A percentile compares a stretch with the other conserved stretches of the same genome.
phyloP scores from a whole-genome alignment of 495 filamentous ascomycete species.

The Achaetomiella virescens region DNA sequence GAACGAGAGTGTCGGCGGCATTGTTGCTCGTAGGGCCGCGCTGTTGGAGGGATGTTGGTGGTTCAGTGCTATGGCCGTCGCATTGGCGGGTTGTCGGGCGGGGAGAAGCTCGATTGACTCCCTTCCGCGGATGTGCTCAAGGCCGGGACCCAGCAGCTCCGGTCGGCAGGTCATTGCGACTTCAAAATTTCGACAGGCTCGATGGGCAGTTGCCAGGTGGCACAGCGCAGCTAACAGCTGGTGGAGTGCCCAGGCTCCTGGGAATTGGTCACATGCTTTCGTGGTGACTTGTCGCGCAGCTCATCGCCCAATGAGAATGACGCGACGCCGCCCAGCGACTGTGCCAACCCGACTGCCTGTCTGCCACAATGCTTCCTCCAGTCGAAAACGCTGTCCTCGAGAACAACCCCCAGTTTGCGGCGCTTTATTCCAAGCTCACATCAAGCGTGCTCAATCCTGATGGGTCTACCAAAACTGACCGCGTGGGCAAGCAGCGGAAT shows the following conservation, averaged over 20 bases:
- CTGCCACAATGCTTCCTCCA: constrained; percentile 55
- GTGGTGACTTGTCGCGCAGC: constrained; percentile 5
- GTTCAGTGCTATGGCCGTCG: constrained; percentile 7
- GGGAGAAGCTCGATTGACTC: constrained; percentile 1
- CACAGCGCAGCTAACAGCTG: not conserved
- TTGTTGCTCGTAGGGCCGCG: not conserved
- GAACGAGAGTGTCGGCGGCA: constrained; percentile 15
- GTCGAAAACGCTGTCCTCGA: constrained; percentile 56
- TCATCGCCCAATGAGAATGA: not conserved
- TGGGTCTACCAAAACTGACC: constrained; percentile 54
- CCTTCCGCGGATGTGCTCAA: not conserved
- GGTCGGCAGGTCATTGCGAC: not conserved
- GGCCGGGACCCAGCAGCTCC: not conserved
- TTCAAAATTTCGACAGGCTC: constrained; percentile 19
- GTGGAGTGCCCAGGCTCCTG: not conserved
- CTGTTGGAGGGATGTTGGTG: not conserved
- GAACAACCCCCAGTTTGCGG: constrained; percentile 59
- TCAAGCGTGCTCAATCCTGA: constrained; percentile 53
- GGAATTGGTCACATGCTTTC: constrained; percentile 21
- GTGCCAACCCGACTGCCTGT: not conserved
- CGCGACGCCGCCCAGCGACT: not conserved
- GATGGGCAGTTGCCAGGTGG: constrained; percentile 6
- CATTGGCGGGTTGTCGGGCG: constrained; percentile 4
- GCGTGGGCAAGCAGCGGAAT: constrained; percentile 47
- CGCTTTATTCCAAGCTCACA: constrained; percentile 55